These are phyloP conservation scores for Earliella scabrosa DNA, from an alignment of 1,284 basidiomycete species.

Conservation along the genomic window DNA sequence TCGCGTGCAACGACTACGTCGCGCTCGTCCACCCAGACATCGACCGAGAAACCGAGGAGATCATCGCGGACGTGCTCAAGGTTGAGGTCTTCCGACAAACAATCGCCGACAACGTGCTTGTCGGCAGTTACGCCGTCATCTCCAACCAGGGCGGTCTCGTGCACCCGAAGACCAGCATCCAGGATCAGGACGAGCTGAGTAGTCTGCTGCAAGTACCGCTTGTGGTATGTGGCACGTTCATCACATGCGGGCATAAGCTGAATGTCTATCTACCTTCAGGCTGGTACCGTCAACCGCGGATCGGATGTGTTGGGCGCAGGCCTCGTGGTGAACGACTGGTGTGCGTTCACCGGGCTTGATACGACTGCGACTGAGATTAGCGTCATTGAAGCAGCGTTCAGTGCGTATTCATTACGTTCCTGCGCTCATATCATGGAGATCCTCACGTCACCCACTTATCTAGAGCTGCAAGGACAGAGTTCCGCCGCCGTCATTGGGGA, in stretches of 20 bases:
- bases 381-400: constrained; percentile 98
- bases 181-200: constrained; percentile 97
- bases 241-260: constrained; percentile 8
- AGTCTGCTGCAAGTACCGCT: constrained; percentile 94
- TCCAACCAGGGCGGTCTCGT: constrained; percentile 97
- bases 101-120: constrained; percentile 95
- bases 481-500: constrained; percentile 89
- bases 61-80: constrained; percentile 98
- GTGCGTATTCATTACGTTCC: constrained; percentile 51
- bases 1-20: constrained; percentile 98
- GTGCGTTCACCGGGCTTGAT: constrained; percentile 95
- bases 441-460: constrained; percentile 12
- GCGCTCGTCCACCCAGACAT: constrained; percentile 97
- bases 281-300: constrained; percentile 98
- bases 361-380: constrained; percentile 98
- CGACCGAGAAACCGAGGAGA: constrained; percentile 99
- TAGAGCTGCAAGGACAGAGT: constrained; percentile 89
- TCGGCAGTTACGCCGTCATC: constrained; percentile 94
- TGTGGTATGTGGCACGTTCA: constrained; percentile 64
- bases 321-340: constrained; percentile 98
- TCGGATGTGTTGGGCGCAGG: constrained; percentile 98
- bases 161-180: constrained; percentile 95
- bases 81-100: constrained; percentile 99
- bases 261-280: constrained; percentile 50
- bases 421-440: constrained; percentile 1